phyloP scores from a whole-genome alignment of 1,284 basidiomycete genomes.

The Leccinum laetum region DNA sequence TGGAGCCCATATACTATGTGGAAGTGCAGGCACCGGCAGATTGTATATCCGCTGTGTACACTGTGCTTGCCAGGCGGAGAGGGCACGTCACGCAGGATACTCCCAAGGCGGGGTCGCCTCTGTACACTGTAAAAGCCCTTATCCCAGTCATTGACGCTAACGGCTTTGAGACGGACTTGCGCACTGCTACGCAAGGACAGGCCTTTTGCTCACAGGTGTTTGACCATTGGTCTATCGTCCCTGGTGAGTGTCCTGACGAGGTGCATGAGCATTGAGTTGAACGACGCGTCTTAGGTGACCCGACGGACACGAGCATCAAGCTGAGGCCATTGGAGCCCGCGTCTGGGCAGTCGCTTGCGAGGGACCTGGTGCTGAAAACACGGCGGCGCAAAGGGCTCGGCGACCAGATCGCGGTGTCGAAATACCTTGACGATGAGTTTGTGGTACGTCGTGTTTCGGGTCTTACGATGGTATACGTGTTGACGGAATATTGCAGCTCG shows the following conservation, averaged over 20 bases:
- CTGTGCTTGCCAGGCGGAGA: slow-evolving; percentile 92
- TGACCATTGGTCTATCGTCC: slow-evolving; percentile 98
- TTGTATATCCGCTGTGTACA: slow-evolving; percentile 97
- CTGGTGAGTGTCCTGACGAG: slow-evolving; percentile 54
- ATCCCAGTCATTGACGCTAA: slow-evolving; percentile 99
- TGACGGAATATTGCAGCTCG: slow-evolving; percentile 52
- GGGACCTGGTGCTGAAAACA: slow-evolving; percentile 96
- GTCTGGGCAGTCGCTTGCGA: slow-evolving; percentile 87
- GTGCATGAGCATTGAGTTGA: slow-evolving; percentile 3
- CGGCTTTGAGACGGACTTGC: slow-evolving; percentile 97
- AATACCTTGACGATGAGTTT: slow-evolving; percentile 94
- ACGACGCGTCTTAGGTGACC: slow-evolving; percentile 67
- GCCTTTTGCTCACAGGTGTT: slow-evolving; percentile 97
- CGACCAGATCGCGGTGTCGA: slow-evolving; percentile 92
- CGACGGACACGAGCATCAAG: slow-evolving; percentile 94
- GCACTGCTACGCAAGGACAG: slow-evolving; percentile 97
- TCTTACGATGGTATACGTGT: background rate
- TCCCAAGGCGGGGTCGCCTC: slow-evolving; percentile 95
- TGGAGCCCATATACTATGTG: slow-evolving; percentile 98
- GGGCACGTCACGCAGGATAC: slow-evolving; percentile 98
- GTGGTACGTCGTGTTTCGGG: slow-evolving; percentile 56
- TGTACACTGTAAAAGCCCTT: slow-evolving; percentile 97
- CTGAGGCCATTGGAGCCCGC: slow-evolving; percentile 96
- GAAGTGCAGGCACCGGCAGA: slow-evolving; percentile 99
- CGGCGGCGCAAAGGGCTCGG: slow-evolving; percentile 94